Conservation (phyloP, 768 basidiomycete genomes). For the Suillus subalutaceus region DNA sequence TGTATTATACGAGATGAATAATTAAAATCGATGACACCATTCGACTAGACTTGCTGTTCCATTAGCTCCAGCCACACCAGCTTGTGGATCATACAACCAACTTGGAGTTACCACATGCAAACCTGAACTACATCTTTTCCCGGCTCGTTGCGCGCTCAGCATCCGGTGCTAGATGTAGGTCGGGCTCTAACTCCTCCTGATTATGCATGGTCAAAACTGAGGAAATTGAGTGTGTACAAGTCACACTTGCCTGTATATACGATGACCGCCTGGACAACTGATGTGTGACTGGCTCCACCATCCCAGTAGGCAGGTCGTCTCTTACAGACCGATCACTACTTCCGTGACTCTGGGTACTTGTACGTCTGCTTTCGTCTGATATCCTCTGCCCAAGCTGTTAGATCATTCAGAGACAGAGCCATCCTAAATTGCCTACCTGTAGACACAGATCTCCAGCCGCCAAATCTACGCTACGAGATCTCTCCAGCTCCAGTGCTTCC, state of each 20-base stretch:
- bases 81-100: background rate
- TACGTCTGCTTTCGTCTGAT: constrained; percentile 11
- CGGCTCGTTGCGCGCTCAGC: background rate
- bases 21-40: background rate
- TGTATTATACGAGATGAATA: background rate
- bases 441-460: constrained; percentile 14
- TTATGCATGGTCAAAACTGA: background rate
- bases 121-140: background rate
- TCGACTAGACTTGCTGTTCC: background rate
- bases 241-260: constrained; percentile 2
- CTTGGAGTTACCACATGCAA: background rate
- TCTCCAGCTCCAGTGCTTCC: constrained; percentile 3
- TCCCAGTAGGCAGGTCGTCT: constrained; percentile 1
- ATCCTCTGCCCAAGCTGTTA: constrained; percentile 14
- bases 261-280: constrained; percentile 1
- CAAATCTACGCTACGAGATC: constrained; percentile 2
- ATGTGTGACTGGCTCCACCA: background rate
- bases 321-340: constrained; percentile 6
- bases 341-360: constrained; percentile 20
- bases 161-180: background rate
- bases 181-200: background rate
- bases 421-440: constrained; percentile 17
- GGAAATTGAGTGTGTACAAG: background rate
- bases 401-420: background rate
- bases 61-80: background rate